Percentiles rank a stretch among this genome's conserved stretches.
These are phyloP conservation scores for Rhodotorula diobovata DNA, from an alignment of 768 basidiomycete species.

Conservation along the genomic window DNA sequence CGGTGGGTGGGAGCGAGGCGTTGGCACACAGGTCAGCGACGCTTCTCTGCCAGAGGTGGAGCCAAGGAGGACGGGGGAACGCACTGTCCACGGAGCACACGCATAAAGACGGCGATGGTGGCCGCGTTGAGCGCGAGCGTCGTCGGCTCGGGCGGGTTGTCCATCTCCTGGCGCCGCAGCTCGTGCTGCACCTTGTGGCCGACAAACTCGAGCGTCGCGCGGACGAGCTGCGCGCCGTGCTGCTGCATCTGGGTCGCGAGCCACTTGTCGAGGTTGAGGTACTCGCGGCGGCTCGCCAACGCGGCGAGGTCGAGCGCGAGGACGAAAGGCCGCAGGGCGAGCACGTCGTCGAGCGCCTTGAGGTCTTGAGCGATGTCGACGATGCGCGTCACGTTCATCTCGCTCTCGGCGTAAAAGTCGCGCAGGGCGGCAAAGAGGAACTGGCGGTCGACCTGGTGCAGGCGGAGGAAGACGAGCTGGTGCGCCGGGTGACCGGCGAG, in stretches of 20 bases:
- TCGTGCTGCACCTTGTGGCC: constrained; percentile 91
- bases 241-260: constrained; percentile 75
- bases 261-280: constrained; percentile 96
- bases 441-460: constrained; percentile 83
- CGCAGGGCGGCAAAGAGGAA: constrained; percentile 83
- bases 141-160: constrained; percentile 66
- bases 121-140: constrained; percentile 83
- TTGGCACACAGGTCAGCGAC: not conserved
- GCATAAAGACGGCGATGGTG: constrained; percentile 86
- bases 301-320: constrained; percentile 89
- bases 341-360: constrained; percentile 89
- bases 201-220: constrained; percentile 79
- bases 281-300: constrained; percentile 84
- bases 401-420: constrained; percentile 86
- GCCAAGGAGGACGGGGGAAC: constrained; percentile 42
- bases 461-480: constrained; percentile 91
- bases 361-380: constrained; percentile 92
- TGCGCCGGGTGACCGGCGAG: constrained; percentile 88
- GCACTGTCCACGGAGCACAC: constrained; percentile 77
- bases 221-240: constrained; percentile 80
- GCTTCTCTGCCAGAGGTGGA: too few species aligned
- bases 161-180: constrained; percentile 61
- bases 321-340: constrained; percentile 64
- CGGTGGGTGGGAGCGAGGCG: not conserved
- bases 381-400: constrained; percentile 87